Evolutionary conservation across 202 grass and related monocot species (phyloP), one percentile per base, ranked within the genome.

Genomic region (Hordeum pubiflorum): DNA sequence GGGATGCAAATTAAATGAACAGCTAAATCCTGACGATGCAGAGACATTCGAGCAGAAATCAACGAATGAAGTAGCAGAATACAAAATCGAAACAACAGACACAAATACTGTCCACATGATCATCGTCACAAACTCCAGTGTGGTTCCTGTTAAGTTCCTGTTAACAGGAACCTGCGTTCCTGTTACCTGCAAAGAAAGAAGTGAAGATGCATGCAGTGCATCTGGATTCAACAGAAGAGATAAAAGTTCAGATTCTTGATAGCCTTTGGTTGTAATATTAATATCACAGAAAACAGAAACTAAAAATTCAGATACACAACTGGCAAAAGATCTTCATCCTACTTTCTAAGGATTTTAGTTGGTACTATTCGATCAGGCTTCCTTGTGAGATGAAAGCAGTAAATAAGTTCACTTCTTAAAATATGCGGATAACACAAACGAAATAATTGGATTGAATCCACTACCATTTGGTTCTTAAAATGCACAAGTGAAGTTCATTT

Each of bases 21-120:
- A 81, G 76, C 18, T 84, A 80, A 88, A 75, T 70, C 27, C 81
- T 84, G 77, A 81, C 26, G 72, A 58, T 48, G 77, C 64, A 81
- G 34, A 85, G 34, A 88, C 46, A 89, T 59, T 65, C 24, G n/a
- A 22, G 9, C 62, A 13, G 39, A 60, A 81, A 89, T 65, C 48
- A 85, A 85, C 27, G 65, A 82, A 63, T 22, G 12, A 62, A 81
- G 32, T 63, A 74, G 31, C 27, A 68, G 72, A 85, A 74, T 34
- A 56, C 63, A 6, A 79, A 74, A 81, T 46, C 48, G 13, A 81
- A 78, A 86, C 54, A 82, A 58, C 54, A 76, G 85, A 79, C 74
- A 87, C 67, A 74, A 79, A 10, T 8, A 72, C 46, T 58, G 23
- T 85, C 83, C 58, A 56, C 48, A 88, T 54, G 56, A 73, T 54